These are phyloP conservation scores for Fusarium goolgardi DNA, from an alignment of 2,329 filamentous ascomycete species.

Conservation along the genomic window DNA sequence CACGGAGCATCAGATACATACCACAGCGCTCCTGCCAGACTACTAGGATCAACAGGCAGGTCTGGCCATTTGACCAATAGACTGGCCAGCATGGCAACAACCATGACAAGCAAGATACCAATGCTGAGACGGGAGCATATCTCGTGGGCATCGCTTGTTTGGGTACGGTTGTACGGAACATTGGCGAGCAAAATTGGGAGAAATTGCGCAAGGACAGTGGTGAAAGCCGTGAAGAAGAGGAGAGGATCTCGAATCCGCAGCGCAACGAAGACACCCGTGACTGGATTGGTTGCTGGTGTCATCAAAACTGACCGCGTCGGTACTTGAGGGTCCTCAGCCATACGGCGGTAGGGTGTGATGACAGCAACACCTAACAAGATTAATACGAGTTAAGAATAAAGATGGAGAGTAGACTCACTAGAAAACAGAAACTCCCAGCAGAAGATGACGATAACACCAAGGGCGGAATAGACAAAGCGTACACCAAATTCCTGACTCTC, in stretches of 20 bases:
- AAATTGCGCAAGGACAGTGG: conserved; percentile 59
- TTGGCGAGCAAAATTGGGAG: conserved; percentile 62
- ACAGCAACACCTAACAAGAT: conserved; percentile 52
- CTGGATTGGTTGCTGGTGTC: conserved; percentile 57
- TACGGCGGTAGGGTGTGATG: conserved; percentile 57
- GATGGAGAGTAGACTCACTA: conserved; percentile 43
- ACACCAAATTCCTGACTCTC: conserved; percentile 57
- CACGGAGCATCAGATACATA: conserved; percentile 49
- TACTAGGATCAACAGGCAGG: conserved; percentile 60
- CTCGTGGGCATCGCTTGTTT: conserved; percentile 53
- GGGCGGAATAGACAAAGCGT: conserved; percentile 56
- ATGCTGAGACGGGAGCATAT: conserved; percentile 57
- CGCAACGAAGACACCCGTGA: conserved; percentile 54
- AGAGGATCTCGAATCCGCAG: conserved; percentile 52
- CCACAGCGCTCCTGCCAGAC: conserved; percentile 58
- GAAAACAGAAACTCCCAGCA: conserved; percentile 57
- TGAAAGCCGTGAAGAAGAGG: conserved; percentile 54
- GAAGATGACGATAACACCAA: conserved; percentile 57
- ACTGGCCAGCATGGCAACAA: conserved; percentile 53
- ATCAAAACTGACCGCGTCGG: conserved; percentile 54
- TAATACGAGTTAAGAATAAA: background rate
- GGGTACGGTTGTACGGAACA: conserved; percentile 58
- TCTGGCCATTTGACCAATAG: conserved; percentile 57
- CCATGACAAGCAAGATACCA: conserved; percentile 56
- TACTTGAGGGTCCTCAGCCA: conserved; percentile 50